phyloP scores from a whole-genome alignment of 139 green algal species.

The Haematococcus lacustris region DNA sequence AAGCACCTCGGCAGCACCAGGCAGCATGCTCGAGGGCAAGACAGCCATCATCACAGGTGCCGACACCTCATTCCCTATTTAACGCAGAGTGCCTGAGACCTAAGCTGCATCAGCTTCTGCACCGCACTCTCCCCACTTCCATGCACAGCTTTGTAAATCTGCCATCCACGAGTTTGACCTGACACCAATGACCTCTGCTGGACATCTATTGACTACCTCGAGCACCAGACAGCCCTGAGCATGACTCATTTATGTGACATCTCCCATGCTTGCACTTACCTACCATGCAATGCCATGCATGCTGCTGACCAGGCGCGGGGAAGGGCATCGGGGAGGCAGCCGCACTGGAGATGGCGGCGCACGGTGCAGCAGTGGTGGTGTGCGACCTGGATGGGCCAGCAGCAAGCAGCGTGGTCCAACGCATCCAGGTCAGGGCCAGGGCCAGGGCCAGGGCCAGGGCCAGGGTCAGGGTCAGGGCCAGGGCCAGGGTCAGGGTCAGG shows the following conservation, averaged over 20 bases:
- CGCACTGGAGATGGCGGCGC: slow-evolving; percentile 56
- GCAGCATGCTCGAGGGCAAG: slow-evolving; percentile 28
- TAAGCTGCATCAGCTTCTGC: no score
- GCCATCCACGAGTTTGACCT: no score
- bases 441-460: not conserved
- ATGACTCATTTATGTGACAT: no score
- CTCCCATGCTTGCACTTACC: no score
- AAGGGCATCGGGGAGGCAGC: slow-evolving; percentile 68
- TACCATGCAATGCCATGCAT: not conserved
- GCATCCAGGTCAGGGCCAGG: slow-evolving; percentile 26
- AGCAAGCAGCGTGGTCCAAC: slow-evolving; percentile 36
- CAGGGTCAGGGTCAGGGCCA: not conserved
- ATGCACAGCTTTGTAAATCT: no score
- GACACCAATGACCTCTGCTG: no score
- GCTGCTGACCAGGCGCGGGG: slow-evolving; percentile 36
- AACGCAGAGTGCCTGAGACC: no score
- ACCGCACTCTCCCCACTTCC: no score
- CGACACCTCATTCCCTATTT: no score
- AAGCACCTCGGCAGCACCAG: not conserved
- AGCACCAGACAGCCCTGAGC: no score
- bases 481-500: no score
- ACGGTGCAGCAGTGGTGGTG: slow-evolving; percentile 60
- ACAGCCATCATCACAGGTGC: slow-evolving; percentile 75
- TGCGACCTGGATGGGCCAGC: slow-evolving; percentile 63
- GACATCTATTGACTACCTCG: no score